These are phyloP conservation scores for Pseudozyma sp. DNA, from an alignment of 1,284 basidiomycete genomes.

Conservation along the genomic window DNA sequence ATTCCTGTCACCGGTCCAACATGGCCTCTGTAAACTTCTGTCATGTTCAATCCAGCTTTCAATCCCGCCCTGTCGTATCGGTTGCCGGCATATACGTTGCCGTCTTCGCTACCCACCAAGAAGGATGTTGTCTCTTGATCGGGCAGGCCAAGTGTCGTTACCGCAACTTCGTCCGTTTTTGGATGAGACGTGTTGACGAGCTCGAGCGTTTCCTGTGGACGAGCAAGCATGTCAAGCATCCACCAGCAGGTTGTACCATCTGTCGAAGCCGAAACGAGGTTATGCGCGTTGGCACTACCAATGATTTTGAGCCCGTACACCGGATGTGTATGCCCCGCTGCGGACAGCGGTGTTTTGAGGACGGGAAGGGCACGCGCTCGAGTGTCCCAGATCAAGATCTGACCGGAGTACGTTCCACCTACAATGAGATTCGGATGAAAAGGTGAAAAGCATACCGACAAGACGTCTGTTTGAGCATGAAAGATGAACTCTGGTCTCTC, in stretches of 20 bases:
- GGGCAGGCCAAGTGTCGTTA: conserved; percentile 91
- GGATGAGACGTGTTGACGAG: conserved; percentile 52
- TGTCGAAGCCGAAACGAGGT: conserved; percentile 92
- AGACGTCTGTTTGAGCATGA: conserved; percentile 95
- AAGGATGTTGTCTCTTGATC: conserved; percentile 95
- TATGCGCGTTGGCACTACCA: conserved; percentile 97
- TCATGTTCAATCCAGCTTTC: conserved; percentile 88
- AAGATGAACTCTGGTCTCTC: conserved; percentile 98
- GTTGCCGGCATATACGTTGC: conserved; percentile 93
- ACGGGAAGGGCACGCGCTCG: conserved; percentile 88
- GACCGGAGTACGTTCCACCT: conserved; percentile 97
- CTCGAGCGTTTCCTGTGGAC: conserved; percentile 74
- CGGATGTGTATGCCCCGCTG: conserved; percentile 93
- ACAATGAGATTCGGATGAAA: conserved; percentile 97
- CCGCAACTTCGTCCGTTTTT: conserved; percentile 84
- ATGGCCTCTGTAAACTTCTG: conserved; percentile 91
- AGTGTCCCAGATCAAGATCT: conserved; percentile 99
- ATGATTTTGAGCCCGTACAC: conserved; percentile 98
- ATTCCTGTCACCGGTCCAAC: conserved; percentile 91
- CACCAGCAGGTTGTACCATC: conserved; percentile 97
- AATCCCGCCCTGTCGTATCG: conserved; percentile 94
- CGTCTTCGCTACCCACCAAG: conserved; percentile 97
- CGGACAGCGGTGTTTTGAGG: conserved; percentile 91
- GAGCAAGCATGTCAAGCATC: conserved; percentile 97
- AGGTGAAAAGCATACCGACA: conserved; percentile 94